Evolutionary conservation across 2,329 filamentous ascomycete species (phyloP).

Genomic region (Ophiostoma angusticollis): DNA sequence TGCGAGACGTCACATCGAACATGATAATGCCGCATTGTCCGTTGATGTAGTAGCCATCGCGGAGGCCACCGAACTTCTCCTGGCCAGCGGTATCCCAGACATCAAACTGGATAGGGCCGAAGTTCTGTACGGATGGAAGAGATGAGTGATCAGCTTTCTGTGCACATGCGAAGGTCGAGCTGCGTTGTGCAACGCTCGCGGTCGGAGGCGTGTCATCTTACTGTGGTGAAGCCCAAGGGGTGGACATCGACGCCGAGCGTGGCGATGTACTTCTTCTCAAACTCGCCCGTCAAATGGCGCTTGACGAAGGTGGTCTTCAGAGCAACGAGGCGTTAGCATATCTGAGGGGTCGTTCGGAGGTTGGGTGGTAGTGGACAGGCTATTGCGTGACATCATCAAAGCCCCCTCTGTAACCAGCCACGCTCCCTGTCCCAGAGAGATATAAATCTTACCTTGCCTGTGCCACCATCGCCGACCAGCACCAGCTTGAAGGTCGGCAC

Average conservation of each 20-base stretch:
- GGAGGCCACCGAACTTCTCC: slow-evolving; percentile 98
- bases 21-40: slow-evolving; percentile 99
- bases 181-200: too few relatives aligned
- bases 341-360: too few relatives aligned
- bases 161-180: too few relatives aligned
- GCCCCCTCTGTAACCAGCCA: too few relatives aligned
- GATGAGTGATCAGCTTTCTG: slow-evolving; percentile 19
- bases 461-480: slow-evolving; percentile 97
- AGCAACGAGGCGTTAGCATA: slow-evolving; percentile 6
- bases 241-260: slow-evolving; percentile 99
- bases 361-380: too few relatives aligned
- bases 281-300: slow-evolving; percentile 98
- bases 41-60: slow-evolving; percentile 99
- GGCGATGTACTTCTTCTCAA: slow-evolving; percentile 99
- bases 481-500: slow-evolving; percentile 97
- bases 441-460: slow-evolving; percentile 74
- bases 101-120: slow-evolving; percentile 93
- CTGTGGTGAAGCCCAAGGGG: slow-evolving; percentile 93
- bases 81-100: slow-evolving; percentile 99
- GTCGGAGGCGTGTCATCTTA: slow-evolving; percentile 43
- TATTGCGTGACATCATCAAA: too few relatives aligned
- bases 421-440: neutral
- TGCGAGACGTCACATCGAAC: slow-evolving; percentile 98
- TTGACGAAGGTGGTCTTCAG: slow-evolving; percentile 97
- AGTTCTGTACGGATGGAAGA: slow-evolving; percentile 58